Conservation (phyloP, 2,329 filamentous ascomycete species). For the Alternaria hordeiaustralica region DNA sequence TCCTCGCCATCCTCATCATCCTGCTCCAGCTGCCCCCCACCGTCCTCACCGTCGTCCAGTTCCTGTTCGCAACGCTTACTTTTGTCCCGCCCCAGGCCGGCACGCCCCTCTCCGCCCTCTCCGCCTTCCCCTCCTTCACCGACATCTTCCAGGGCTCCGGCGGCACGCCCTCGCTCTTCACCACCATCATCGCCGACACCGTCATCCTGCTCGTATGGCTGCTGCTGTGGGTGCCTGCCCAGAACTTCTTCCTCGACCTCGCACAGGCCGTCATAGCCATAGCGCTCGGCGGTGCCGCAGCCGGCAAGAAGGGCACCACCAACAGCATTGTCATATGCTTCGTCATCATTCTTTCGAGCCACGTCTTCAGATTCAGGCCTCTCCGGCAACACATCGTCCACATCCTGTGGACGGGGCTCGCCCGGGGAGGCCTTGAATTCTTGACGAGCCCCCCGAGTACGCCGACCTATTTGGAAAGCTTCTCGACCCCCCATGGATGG, state of each 20-base stretch:
- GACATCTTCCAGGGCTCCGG: slow-evolving; percentile 90
- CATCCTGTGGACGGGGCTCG: slow-evolving; percentile 48
- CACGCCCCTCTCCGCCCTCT: slow-evolving; percentile 76
- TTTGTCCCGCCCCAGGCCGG: slow-evolving; percentile 82
- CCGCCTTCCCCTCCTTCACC: slow-evolving; percentile 77
- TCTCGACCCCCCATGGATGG: slow-evolving; percentile 65
- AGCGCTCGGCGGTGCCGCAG: slow-evolving; percentile 82
- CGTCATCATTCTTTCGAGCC: slow-evolving; percentile 65
- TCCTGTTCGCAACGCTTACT: slow-evolving; percentile 89
- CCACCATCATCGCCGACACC: slow-evolving; percentile 82
- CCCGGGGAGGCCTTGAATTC: slow-evolving; percentile 50
- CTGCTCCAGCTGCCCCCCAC: slow-evolving; percentile 90
- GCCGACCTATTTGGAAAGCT: slow-evolving; percentile 45
- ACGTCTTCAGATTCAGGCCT: slow-evolving; percentile 62
- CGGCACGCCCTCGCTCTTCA: slow-evolving; percentile 84
- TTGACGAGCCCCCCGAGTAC: slow-evolving; percentile 47
- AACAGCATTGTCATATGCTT: slow-evolving; percentile 76
- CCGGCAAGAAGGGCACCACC: slow-evolving; percentile 70
- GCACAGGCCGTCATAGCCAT: slow-evolving; percentile 93
- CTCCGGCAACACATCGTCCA: slow-evolving; percentile 52
- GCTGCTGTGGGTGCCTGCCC: slow-evolving; percentile 84
- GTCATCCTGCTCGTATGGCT: slow-evolving; percentile 86
- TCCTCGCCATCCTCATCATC: slow-evolving; percentile 94
- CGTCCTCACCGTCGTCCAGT: slow-evolving; percentile 86
- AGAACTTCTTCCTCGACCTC: slow-evolving; percentile 86